Base-by-base conservation (phyloP, 805 yeast genomes). In the Barnettozyma salicaria region DNA sequence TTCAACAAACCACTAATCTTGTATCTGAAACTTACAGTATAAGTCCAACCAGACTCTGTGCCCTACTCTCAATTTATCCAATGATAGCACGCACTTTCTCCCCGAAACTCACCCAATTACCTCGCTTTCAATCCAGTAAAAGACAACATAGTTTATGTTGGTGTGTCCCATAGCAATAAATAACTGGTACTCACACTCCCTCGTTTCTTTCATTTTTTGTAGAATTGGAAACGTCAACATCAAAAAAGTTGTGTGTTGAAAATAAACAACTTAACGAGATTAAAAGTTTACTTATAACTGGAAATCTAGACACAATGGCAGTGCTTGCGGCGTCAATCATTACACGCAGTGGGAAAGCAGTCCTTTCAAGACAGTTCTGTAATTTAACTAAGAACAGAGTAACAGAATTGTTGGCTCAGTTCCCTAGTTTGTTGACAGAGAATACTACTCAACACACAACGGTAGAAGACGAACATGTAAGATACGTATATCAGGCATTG, bases 401-500 rank as follows among this genome's bases (percentile, higher is more conserved):
- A 52, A 80, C 92, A 26, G 85, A 88, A 34, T 69, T 92, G 43
- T 67, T 92, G 55, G 80, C 96, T 20, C 81, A 79, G 49, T 88
- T 90, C 62, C 95, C 96, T 39, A 66, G 81, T 41, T 70, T 92
- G 47, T 74, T 89, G 37, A 70, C 83, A 31, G 76, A 78, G 38
- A 72, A 77, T 18, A 69, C 74, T 34, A 72, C 80, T 29, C 96
- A 88, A 64, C 95, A 89, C 60, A 90, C 97, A 33, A 83, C 94
- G 9, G 92, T 87, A 22, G 98, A 92, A 61, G 95, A 85, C 56
- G 95, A 83, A 36, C 77, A 78, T 48, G 92, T 86, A 27, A 78
- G 99, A 60, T 92, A 86, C 57, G 92, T 92, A 36, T 92, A 87
- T 63, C 96, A 88, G 62, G 97, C 98, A 32, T 73, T 92, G 57